Evolutionary conservation across 257 asterid genomes (phyloP).

Genomic region (Solanum sejunctum): DNA sequence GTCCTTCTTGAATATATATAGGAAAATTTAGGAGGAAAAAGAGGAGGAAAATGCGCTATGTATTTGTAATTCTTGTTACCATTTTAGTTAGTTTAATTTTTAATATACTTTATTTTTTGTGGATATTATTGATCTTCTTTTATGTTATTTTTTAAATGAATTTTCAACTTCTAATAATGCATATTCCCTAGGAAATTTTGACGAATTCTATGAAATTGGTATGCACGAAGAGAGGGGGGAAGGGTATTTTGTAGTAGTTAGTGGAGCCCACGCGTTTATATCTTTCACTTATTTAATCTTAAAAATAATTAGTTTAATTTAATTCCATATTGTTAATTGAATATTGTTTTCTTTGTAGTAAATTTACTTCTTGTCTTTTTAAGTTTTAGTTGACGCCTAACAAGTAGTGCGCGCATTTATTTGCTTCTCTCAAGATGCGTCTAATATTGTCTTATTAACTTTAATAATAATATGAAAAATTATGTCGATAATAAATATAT

Average conservation of each 20-base stretch:
- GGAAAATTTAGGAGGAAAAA: background rate
- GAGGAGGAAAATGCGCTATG: background rate
- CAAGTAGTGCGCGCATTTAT: background rate
- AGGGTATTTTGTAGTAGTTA: background rate
- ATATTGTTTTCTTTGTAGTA: background rate
- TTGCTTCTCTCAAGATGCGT: background rate
- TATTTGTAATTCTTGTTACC: background rate
- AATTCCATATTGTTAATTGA: background rate
- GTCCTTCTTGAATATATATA: background rate
- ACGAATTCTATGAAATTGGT: background rate
- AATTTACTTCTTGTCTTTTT: background rate
- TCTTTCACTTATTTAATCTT: background rate
- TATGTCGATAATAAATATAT: too few species aligned
- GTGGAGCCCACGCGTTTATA: background rate
- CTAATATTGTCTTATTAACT: background rate
- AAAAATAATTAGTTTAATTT: background rate
- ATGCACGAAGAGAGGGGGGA: background rate
- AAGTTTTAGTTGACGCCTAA: background rate
- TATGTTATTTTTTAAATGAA: background rate
- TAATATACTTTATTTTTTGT: background rate
- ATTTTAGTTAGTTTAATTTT: background rate
- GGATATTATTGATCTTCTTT: background rate
- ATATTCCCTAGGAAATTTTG: background rate
- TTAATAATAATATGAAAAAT: too few species aligned
- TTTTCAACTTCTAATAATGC: background rate